Evolutionary conservation across 2,329 filamentous ascomycete genomes (phyloP).

Genomic region (Herpotrichia juniperi): DNA sequence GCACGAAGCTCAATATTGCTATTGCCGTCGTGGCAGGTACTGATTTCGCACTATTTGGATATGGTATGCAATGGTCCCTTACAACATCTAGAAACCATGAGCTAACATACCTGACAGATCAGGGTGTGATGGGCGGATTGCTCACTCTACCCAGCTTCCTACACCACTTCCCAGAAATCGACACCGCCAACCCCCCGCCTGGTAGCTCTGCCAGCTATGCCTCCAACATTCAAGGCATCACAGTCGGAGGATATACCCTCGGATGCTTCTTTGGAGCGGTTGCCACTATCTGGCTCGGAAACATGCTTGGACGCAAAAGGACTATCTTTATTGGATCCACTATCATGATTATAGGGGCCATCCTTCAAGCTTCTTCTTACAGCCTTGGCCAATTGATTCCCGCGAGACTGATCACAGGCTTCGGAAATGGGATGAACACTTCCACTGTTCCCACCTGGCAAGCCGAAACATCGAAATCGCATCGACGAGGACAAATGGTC

Average conservation of each 20-base stretch:
- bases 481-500: conserved; percentile 53
- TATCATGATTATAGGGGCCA: conserved; percentile 65
- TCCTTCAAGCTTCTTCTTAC: conserved; percentile 62
- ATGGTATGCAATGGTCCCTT: conserved; percentile 63
- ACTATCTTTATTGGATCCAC: conserved; percentile 65
- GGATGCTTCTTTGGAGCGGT: conserved; percentile 54
- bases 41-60: conserved; percentile 69
- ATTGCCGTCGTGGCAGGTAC: conserved; percentile 74
- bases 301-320: conserved; percentile 62
- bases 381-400: conserved; percentile 54
- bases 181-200: conserved; percentile 43
- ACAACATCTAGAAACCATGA: not conserved
- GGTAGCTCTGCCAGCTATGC: conserved; percentile 40
- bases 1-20: conserved; percentile 68
- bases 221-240: conserved; percentile 52
- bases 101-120: conserved; percentile 13
- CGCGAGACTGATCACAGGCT: conserved; percentile 57
- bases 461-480: conserved; percentile 54
- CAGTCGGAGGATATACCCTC: conserved; percentile 45
- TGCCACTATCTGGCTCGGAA: conserved; percentile 57
- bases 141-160: conserved; percentile 71
- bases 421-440: conserved; percentile 52
- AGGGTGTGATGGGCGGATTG: conserved; percentile 71
- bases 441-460: conserved; percentile 54
- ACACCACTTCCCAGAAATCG: conserved; percentile 48